A percentile compares a stretch with the other conserved stretches of the same genome.
Conservation (phyloP, 2,329 filamentous ascomycete species). For the Thelonectria rubi region DNA sequence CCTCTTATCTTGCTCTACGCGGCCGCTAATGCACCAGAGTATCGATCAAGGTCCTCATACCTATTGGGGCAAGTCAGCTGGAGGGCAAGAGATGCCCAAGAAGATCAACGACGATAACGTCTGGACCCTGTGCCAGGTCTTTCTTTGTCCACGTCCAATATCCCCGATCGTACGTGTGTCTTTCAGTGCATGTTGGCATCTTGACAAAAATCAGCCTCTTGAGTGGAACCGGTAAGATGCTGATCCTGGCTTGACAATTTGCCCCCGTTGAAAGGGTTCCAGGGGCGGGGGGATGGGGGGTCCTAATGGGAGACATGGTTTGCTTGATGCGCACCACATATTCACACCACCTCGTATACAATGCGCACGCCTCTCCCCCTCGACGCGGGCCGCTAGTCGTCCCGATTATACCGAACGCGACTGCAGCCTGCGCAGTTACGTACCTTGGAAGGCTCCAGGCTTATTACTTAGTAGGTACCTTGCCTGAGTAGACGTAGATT, state of each 20-base stretch:
- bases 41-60: constrained; percentile 3
- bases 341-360: constrained; percentile 1
- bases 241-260: constrained; percentile 41
- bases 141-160: constrained; percentile 10
- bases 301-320: constrained; percentile 22
- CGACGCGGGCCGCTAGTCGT: constrained; percentile 33
- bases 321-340: background rate
- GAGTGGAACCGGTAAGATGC: constrained; percentile 30
- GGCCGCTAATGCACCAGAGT: constrained; percentile 13
- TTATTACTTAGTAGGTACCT: too few species aligned
- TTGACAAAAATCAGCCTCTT: constrained; percentile 34
- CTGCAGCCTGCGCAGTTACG: constrained; percentile 24
- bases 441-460: background rate
- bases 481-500: too few species aligned
- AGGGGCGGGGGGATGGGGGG: constrained; percentile 23
- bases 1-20: constrained; percentile 18
- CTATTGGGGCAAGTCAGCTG: constrained; percentile 12
- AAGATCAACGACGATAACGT: background rate
- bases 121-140: background rate
- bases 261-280: constrained; percentile 32
- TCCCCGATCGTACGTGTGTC: constrained; percentile 35
- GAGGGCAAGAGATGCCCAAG: background rate
- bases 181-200: constrained; percentile 30
- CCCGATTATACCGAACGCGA: constrained; percentile 39
- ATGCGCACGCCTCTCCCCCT: constrained; percentile 20